These are phyloP conservation scores for Dillenia turbinata DNA, from an alignment of 164 flowering plant species.

Conservation along the genomic window DNA sequence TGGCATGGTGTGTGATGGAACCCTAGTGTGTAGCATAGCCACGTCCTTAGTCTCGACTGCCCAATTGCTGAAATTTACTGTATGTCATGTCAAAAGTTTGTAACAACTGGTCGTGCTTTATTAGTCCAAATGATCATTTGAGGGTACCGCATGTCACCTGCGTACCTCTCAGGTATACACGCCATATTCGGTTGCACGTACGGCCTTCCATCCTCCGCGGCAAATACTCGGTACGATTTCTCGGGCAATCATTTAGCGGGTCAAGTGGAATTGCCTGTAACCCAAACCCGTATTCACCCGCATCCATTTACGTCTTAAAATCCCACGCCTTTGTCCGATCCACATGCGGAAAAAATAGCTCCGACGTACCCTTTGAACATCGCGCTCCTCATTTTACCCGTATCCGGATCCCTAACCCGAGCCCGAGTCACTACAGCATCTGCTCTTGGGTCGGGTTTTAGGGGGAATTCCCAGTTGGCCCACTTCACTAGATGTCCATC, in stretches of 20 bases:
- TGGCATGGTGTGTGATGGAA: slow-evolving; percentile 88
- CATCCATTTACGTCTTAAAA: slow-evolving; percentile 96
- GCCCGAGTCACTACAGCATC: slow-evolving; percentile 72
- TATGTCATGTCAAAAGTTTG: no score
- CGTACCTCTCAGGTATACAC: slow-evolving; percentile 79
- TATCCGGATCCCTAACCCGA: slow-evolving; percentile 54
- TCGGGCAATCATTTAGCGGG: slow-evolving; percentile 89
- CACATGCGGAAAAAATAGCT: slow-evolving; percentile 96
- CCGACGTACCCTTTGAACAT: slow-evolving; percentile 86
- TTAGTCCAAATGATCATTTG: neutral
- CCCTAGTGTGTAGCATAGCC: slow-evolving; percentile 79
- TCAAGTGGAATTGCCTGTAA: slow-evolving; percentile 76
- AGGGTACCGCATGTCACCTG: slow-evolving; percentile 88
- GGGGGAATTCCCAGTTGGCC: slow-evolving; percentile 96
- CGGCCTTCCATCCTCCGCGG: slow-evolving; percentile 76
- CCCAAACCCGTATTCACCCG: slow-evolving; percentile 95
- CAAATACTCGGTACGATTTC: slow-evolving; percentile 84
- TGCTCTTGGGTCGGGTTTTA: slow-evolving; percentile 85
- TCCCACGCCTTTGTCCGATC: slow-evolving; percentile 94
- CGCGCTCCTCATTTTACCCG: slow-evolving; percentile 54
- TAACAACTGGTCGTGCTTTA: no score
- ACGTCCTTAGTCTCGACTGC: slow-evolving; percentile 66
- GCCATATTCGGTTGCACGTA: slow-evolving; percentile 67
- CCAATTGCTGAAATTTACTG: slow-evolving; percentile 40
- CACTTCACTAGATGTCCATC: slow-evolving; percentile 71